phyloP scores from a whole-genome alignment of 352 stramenopile species.

The Pythium rishiriense region DNA sequence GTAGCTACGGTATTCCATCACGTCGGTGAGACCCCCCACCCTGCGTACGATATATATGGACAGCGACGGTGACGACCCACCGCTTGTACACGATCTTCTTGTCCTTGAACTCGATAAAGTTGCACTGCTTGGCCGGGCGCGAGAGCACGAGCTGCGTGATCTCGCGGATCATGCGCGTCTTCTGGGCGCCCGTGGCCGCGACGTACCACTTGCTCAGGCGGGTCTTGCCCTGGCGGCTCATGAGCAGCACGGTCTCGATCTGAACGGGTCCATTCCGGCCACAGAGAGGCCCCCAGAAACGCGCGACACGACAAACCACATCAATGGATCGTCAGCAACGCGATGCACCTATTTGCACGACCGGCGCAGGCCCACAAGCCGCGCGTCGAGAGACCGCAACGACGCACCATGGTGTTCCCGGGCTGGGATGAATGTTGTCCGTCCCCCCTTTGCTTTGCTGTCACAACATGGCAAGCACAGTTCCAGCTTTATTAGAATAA shows the following conservation, averaged over 20 bases:
- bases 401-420: conserved; percentile 10
- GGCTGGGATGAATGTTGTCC: background rate
- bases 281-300: background rate
- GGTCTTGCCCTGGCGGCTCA: conserved; percentile 92
- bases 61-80: too few relatives aligned
- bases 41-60: too few relatives aligned
- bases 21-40: background rate
- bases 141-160: conserved; percentile 88
- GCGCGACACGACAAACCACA: conserved; percentile 20
- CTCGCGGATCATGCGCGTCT: conserved; percentile 88
- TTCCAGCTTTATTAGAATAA: background rate
- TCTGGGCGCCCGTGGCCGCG: conserved; percentile 74
- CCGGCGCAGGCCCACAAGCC: background rate
- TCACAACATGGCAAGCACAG: conserved; percentile 5
- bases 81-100: conserved; percentile 98
- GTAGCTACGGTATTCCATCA: conserved; percentile 56
- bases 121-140: conserved; percentile 82
- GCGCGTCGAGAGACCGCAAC: too few relatives aligned
- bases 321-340: conserved; percentile 14
- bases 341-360: background rate
- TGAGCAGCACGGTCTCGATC: conserved; percentile 89
- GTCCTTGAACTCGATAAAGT: conserved; percentile 98
- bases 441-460: conserved; percentile 8
- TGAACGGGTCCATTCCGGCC: conserved; percentile 28
- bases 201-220: conserved; percentile 92